Conservation (phyloP, 108 stramenopile species). For the Cyclotella atomus region DNA sequence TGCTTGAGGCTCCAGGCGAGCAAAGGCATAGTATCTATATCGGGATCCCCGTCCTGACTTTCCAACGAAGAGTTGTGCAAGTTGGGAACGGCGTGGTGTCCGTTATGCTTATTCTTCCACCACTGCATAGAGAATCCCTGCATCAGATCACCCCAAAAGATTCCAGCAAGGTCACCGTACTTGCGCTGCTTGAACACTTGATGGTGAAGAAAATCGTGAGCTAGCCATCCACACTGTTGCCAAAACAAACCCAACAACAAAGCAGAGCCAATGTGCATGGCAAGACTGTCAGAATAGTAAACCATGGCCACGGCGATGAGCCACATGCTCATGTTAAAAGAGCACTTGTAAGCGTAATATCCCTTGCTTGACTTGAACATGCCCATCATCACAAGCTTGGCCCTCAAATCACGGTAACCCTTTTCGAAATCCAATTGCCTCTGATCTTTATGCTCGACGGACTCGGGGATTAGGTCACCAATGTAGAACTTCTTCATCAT, state of each 20-base stretch:
- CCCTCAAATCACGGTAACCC: constrained; percentile 93
- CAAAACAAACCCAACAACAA: constrained; percentile 94
- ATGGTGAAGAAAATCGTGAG: constrained; percentile 98
- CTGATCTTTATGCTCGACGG: constrained; percentile 77
- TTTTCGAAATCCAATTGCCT: constrained; percentile 92
- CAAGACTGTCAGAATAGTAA: constrained; percentile 63
- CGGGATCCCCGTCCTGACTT: constrained; percentile 91
- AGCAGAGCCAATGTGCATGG: constrained; percentile 87
- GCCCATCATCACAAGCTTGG: constrained; percentile 92
- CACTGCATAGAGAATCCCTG: constrained; percentile 94
- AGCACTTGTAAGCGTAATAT: constrained; percentile 96
- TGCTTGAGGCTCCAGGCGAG: constrained; percentile 97
- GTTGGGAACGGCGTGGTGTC: constrained; percentile 99
- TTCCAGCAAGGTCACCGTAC: constrained; percentile 91
- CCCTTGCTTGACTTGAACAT: constrained; percentile 90
- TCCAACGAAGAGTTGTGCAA: constrained; percentile 85
- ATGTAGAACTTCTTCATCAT: constrained; percentile 94
- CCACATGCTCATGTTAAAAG: constrained; percentile 86
- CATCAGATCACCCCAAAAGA: constrained; percentile 96
- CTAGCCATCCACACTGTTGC: constrained; percentile 99
- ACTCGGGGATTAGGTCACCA: constrained; percentile 88
- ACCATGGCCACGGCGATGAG: constrained; percentile 80
- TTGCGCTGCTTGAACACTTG: constrained; percentile 95
- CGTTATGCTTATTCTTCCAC: constrained; percentile 99
- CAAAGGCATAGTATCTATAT: constrained; percentile 99